Conservation (phyloP, 352 stramenopile genomes). For the Thalassiosira allenii region DNA sequence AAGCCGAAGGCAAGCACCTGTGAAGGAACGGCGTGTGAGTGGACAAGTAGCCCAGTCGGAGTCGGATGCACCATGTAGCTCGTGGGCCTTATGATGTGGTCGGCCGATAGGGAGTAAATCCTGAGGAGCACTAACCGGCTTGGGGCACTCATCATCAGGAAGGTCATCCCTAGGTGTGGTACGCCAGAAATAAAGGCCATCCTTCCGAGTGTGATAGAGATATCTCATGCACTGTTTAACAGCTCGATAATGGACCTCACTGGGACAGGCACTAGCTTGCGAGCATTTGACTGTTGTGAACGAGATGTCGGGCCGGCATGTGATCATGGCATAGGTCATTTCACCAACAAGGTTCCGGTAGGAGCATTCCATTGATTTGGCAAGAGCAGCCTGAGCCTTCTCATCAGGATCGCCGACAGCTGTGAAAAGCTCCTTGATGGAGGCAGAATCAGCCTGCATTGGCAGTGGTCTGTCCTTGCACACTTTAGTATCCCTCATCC, state of each 20-base stretch:
- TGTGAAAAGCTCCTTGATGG: background rate
- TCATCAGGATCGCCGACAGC: background rate
- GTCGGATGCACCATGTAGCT: too few relatives aligned
- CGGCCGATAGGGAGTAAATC: conserved; percentile 7
- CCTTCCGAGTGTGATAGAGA: conserved; percentile 10
- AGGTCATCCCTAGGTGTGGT: background rate
- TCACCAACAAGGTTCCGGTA: conserved; percentile 46
- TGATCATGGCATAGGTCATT: conserved; percentile 57
- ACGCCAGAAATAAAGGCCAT: conserved; percentile 40
- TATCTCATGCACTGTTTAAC: conserved; percentile 37
- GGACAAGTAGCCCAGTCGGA: conserved; percentile 34
- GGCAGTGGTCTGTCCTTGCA: background rate
- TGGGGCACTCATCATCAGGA: background rate
- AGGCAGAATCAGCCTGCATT: background rate
- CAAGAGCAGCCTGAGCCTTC: background rate
- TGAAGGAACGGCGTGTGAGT: conserved; percentile 25
- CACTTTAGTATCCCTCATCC: background rate
- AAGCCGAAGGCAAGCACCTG: conserved; percentile 8
- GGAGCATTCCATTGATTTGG: background rate
- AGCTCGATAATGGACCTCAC: conserved; percentile 38
- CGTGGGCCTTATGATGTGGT: background rate
- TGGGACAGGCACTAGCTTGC: conserved; percentile 13
- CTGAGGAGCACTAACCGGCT: background rate
- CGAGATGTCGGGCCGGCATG: conserved; percentile 30
- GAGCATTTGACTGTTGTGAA: conserved; percentile 8